Evolutionary conservation across 345 rosid genomes (phyloP).

Genomic region (Populus alba): DNA sequence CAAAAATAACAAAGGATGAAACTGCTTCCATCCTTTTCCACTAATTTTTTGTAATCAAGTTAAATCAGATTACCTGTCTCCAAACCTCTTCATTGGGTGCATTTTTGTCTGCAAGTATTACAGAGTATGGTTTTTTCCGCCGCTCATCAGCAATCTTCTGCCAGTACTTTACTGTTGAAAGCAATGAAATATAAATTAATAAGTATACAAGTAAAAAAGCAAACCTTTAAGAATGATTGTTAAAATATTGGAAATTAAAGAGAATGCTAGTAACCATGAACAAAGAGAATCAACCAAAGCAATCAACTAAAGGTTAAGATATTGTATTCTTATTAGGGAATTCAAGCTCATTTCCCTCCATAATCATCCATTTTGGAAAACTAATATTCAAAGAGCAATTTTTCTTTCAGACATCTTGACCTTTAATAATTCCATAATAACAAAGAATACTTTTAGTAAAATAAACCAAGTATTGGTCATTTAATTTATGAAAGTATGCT

Average conservation of each 20-base stretch:
- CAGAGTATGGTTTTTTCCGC: constrained; percentile 71
- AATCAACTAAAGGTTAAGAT: neutral
- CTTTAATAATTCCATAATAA: too few species aligned
- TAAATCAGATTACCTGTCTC: constrained; percentile 62
- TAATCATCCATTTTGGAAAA: neutral
- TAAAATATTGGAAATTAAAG: neutral
- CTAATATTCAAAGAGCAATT: too few species aligned
- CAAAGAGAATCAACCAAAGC: neutral
- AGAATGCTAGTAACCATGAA: neutral
- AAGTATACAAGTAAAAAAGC: neutral
- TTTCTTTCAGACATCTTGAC: too few species aligned
- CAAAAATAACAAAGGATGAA: too few species aligned
- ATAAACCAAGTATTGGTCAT: too few species aligned
- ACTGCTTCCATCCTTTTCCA: too few species aligned
- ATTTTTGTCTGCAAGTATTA: constrained; percentile 95
- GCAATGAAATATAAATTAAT: neutral
- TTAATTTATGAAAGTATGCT: too few species aligned
- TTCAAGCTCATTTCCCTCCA: neutral
- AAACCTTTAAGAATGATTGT: neutral
- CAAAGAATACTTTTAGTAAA: too few species aligned
- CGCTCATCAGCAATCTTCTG: constrained; percentile 71
- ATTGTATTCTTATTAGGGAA: neutral
- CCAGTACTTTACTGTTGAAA: constrained; percentile 77
- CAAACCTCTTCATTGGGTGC: constrained; percentile 99
- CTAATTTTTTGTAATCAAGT: too few species aligned